These are phyloP conservation scores for Nakaseomyces sp. DNA, from an alignment of 1,139 yeast species.

Conservation along the genomic window DNA sequence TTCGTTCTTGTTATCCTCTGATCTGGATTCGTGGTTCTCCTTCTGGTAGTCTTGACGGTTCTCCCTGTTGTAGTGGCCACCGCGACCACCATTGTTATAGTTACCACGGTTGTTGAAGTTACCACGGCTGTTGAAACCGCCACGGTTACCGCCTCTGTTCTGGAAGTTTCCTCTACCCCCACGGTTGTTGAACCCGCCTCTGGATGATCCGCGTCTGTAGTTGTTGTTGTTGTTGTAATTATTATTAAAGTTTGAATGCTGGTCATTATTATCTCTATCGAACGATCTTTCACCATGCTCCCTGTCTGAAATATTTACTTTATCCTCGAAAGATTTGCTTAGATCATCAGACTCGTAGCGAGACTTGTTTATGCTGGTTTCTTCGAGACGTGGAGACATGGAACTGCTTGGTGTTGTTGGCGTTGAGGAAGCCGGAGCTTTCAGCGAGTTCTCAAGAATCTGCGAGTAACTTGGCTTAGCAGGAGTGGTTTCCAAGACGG, in stretches of 20 bases:
- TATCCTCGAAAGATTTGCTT: not conserved
- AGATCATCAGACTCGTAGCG: constrained; percentile 5
- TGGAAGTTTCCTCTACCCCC: constrained; percentile 10
- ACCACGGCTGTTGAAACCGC: constrained; percentile 3
- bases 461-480: constrained; percentile 21
- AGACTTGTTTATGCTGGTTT: not conserved
- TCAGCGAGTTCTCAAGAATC: constrained; percentile 23
- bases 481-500: no score
- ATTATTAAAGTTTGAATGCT: constrained; percentile 5
- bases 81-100: not conserved
- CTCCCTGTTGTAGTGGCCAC: constrained; percentile 8
- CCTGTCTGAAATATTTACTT: not conserved
- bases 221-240: constrained; percentile 11
- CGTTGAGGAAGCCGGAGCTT: constrained; percentile 11
- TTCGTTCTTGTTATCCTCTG: constrained; percentile 6
- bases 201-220: constrained; percentile 10
- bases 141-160: constrained; percentile 5
- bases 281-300: constrained; percentile 5
- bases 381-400: not conserved
- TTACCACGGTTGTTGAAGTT: constrained; percentile 5
- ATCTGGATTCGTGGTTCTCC: not conserved
- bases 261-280: constrained; percentile 6
- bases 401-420: constrained; percentile 4
- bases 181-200: constrained; percentile 9
- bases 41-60: constrained; percentile 10